phyloP scores from a whole-genome alignment of 257 asterid species.

The Solanum appendiculatum region DNA sequence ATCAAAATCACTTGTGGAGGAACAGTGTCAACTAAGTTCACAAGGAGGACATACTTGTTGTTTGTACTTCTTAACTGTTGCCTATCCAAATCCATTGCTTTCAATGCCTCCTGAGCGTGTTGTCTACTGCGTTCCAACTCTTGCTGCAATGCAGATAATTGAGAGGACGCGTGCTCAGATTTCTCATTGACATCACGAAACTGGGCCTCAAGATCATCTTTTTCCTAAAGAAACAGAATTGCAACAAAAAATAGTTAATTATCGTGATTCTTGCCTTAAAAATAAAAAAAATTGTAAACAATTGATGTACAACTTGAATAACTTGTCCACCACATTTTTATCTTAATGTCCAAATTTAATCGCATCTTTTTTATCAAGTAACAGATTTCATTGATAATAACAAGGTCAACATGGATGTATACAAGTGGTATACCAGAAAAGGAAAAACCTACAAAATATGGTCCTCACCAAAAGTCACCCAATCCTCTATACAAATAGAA shows the following conservation, averaged over 20 bases:
- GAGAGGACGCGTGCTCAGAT: conserved; percentile 71
- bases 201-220: conserved; percentile 87
- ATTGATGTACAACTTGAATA: neutral
- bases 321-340: neutral
- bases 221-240: conserved; percentile 49
- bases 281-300: neutral
- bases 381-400: neutral
- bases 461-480: neutral
- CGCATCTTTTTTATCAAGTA: neutral
- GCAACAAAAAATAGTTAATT: neutral
- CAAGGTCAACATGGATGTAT: neutral
- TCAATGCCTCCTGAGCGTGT: conserved; percentile 88
- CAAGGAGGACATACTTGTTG: conserved; percentile 55
- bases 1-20: neutral
- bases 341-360: neutral
- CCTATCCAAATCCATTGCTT: conserved; percentile 85
- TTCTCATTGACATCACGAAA: conserved; percentile 70
- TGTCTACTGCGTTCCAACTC: conserved; percentile 88
- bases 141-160: conserved; percentile 67
- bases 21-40: neutral
- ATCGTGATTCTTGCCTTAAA: neutral
- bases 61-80: conserved; percentile 87
- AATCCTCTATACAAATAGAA: neutral
- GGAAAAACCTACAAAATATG: neutral
- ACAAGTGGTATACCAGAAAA: neutral